Base-by-base conservation (phyloP, 2,329 filamentous ascomycete genomes). In the Trichoderma koningii region DNA sequence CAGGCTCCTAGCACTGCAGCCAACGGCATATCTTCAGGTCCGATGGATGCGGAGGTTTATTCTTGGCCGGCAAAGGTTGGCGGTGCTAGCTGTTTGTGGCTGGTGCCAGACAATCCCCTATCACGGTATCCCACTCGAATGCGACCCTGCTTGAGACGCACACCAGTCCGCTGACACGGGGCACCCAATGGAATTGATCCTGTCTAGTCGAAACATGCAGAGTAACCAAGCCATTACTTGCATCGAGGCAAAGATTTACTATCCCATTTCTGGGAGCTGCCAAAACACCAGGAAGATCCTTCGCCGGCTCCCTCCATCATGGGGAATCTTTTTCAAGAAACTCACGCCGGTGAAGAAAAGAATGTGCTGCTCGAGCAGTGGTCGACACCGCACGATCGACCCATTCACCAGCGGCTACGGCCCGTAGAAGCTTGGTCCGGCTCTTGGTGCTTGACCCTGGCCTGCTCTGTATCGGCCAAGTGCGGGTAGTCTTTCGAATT, bases 391-490 rank as follows among this genome's bases (percentile, higher is more conserved):
- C 45, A 19, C 45, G 42, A 17, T 51, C n/a, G 30, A 60, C 30
- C 45, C 56, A 51, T 60, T 5, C 19, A 30, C 21, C 21, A 44
- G 51, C 56, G 56, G 56, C 45, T 60, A 21, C 56, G 56, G 56
- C 45, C 56, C 56, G 55, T 51, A n/a, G 14, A 14, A 23, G 19
- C 44, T 38, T 50, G 34, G 45, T 51, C 15, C n/a, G 38, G 23
- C 19, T 14, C 38, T 47, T 60, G 41, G 28, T 60, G 30, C 56
- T 60, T 51, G 19, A 21, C 12, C 7, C 34, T 14, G 6, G 30
- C n/a, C n/a, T 30, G 34, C 34, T 38, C 34, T 10, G 30, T 60
- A 19, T n/a, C 30, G 12, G 26, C 56, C 41, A 42, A 34, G 30
- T 10, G 55, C 23, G 10, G 21, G 45, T 41, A 23, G 30, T 42